Evolutionary conservation across 768 basidiomycete genomes (phyloP), one percentile per base, ranked within the genome.

Genomic region (Suillus subalutaceus): DNA sequence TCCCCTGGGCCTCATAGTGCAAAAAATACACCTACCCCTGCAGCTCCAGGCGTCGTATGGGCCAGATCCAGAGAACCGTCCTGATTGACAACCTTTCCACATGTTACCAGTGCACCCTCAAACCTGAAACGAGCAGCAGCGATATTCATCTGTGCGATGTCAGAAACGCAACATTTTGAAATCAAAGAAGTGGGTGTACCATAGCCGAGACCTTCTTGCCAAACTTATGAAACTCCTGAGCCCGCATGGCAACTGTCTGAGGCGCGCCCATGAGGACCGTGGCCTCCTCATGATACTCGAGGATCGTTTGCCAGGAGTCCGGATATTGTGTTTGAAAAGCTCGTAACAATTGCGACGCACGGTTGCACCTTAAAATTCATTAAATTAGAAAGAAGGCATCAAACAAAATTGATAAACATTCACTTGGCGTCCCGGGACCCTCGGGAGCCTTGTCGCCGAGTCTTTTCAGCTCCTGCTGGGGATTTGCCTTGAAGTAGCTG

Each of bases 41-140:
- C 52, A 10, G 63, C 63, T 0, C 63, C 59, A 20, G 37, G 23
- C 2, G 40, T 69, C 2, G 16, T 63, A 43, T 69, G 63, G 30
- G 43, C 41, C 8, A 62, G 37, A 0, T 43, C 63, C 0, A 69
- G 37, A 3, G 52, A 61, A 1, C 23, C 26, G 12, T 69, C 66
- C 32, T 69, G 55, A 37, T 69, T 64, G 16, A 69, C 56, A 7
- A 59, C 50, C 0, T 56, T 65, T 1, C 68, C 60, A n/a, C 63
- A 67, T 59, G 66, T 62, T 10, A 69, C 62, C 3, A 69, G 5
- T 3, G 68, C 63, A 3, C 62, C 53, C 15, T 69, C 66, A 35
- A 69, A 69, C 7, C 63, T 37, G 44, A 67, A 61, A 18, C 35
- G 44, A 18, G 55, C 66, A 18, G 55, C 63, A 4, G 32, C 56